These are phyloP conservation scores for Sporisorium exsertum DNA, from an alignment of 1,284 basidiomycete species.

Conservation along the genomic window DNA sequence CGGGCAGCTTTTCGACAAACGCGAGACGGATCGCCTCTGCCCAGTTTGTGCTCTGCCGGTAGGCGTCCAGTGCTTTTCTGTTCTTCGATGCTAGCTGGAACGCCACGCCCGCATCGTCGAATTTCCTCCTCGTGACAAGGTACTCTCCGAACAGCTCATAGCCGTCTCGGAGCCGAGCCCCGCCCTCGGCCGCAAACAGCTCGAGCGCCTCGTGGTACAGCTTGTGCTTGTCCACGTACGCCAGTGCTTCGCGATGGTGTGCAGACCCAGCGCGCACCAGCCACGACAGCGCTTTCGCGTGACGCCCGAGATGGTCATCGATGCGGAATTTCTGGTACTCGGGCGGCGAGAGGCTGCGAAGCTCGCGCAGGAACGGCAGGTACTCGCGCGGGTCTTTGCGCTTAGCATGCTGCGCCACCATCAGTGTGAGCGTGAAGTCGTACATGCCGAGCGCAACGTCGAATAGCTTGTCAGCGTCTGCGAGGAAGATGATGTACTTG, in stretches of 20 bases:
- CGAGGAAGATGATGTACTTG: slow-evolving; percentile 98
- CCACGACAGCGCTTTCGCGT: slow-evolving; percentile 81
- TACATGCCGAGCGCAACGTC: slow-evolving; percentile 98
- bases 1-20: slow-evolving; percentile 55
- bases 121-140: slow-evolving; percentile 85
- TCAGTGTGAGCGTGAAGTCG: slow-evolving; percentile 92
- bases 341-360: slow-evolving; percentile 80
- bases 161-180: slow-evolving; percentile 27
- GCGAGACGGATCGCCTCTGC: slow-evolving; percentile 55
- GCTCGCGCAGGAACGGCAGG: slow-evolving; percentile 91
- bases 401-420: slow-evolving; percentile 96
- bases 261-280: slow-evolving; percentile 80
- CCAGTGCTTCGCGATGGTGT: slow-evolving; percentile 82
- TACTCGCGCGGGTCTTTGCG: slow-evolving; percentile 98
- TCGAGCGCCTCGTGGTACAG: slow-evolving; percentile 72
- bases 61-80: slow-evolving; percentile 57
- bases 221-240: slow-evolving; percentile 82
- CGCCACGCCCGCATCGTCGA: slow-evolving; percentile 78
- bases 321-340: slow-evolving; percentile 89
- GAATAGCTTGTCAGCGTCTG: slow-evolving; percentile 90
- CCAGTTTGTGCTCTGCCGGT: slow-evolving; percentile 58
- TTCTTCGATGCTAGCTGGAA: slow-evolving; percentile 52
- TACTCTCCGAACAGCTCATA: slow-evolving; percentile 84
- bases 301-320: slow-evolving; percentile 87
- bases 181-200: slow-evolving; percentile 33